Evolutionary conservation across 768 basidiomycete species (phyloP), one percentile per base, ranked within the genome.

Genomic region (Termitomyces sp.): DNA sequence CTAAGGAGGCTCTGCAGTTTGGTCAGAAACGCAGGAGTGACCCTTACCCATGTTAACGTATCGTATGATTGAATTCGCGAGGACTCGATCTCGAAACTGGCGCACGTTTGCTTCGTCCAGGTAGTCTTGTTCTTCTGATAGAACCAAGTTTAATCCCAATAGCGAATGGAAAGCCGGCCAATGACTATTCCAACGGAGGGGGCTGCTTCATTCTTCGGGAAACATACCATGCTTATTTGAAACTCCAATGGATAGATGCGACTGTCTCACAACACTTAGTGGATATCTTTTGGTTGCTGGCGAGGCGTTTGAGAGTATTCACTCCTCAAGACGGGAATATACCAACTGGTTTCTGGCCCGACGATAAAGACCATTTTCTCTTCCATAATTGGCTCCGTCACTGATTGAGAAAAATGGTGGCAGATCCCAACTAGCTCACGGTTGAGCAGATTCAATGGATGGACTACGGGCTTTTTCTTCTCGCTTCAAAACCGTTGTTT

Each of bases 171-270:
- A 77, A 73, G 63, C 70, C 67, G 12, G 72, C 75, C 30, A 68
- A 70, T 38, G 67, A 73, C 10, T 51, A 48, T 52, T 46, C 44
- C 35, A 49, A 46, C 43, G 54, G 63, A 64, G 63, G 62, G 64
- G 84, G 83, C 43, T 89, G 87, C 87, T 76, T 78, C 60, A 71
- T 79, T 28, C 70, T 89, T 51, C 85, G 86, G 82, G 78, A 83
- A 57, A 78, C 80, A 15, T 84, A 86, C 62, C 74, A 83, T 49
- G 70, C 70, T 30, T 86, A 81, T 64, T 75, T 87, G 49, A 69
- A 66, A 11, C 68, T 73, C 55, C 77, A 78, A 64, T 75, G 74
- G 44, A 69, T 89, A 60, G 87, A 89, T 62, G 66, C 77, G 49
- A 76, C 76, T 11, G 79, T 87, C 43, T 85, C 87, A 38, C 69